Percentiles rank a stretch among this genome's conserved stretches.
Evolutionary conservation across 2,329 filamentous ascomycete species (phyloP).

Genomic region (Trichoderma breve): DNA sequence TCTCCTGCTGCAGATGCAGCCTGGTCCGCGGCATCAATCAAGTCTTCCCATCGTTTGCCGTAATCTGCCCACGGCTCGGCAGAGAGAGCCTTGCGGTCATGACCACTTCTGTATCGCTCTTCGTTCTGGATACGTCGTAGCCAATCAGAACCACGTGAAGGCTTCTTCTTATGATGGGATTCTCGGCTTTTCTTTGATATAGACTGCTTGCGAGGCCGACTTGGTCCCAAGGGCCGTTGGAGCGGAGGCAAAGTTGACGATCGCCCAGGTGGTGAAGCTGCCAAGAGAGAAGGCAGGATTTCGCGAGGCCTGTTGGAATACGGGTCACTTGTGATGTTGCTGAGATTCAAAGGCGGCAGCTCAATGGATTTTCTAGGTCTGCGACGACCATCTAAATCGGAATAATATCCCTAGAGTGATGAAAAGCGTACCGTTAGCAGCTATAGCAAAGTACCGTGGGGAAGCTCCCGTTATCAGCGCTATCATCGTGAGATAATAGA

Average conservation of each 20-base stretch:
- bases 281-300: constrained; percentile 77
- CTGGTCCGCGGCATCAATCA: constrained; percentile 78
- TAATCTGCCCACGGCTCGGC: constrained; percentile 79
- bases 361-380: constrained; percentile 68
- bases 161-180: constrained; percentile 68
- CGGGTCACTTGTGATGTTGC: constrained; percentile 68
- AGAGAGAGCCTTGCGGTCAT: constrained; percentile 79
- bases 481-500: constrained; percentile 12
- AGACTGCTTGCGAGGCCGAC: constrained; percentile 79
- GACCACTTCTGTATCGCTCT: constrained; percentile 64
- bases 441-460: not conserved
- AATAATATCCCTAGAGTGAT: constrained; percentile 59
- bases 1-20: constrained; percentile 85
- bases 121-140: constrained; percentile 58
- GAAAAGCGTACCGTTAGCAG: constrained; percentile 2
- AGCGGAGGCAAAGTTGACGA: constrained; percentile 86
- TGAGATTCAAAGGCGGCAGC: constrained; percentile 65
- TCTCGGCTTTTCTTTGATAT: constrained; percentile 76
- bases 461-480: not conserved
- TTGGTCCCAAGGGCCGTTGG: constrained; percentile 68
- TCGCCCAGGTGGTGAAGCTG: constrained; percentile 78
- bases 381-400: constrained; percentile 65
- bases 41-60: constrained; percentile 92
- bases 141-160: constrained; percentile 67
- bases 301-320: constrained; percentile 67